Conservation (phyloP, 257 asterid genomes). For the Gentiana dahurica region DNA sequence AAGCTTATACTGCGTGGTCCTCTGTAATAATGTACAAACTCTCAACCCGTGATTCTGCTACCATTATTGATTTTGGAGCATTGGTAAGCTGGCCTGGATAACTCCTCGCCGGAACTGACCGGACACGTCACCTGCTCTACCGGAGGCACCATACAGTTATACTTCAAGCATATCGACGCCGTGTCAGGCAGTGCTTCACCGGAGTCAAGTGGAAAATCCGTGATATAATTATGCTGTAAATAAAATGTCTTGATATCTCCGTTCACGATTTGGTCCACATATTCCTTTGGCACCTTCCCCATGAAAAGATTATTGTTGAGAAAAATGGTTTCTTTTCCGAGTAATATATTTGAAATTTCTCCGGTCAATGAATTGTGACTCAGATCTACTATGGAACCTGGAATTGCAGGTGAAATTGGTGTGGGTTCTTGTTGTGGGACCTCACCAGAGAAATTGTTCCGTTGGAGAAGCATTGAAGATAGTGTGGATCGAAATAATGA, state of each 20-base stretch:
- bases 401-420: slow-evolving; percentile 12
- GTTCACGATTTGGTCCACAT: slow-evolving; percentile 30
- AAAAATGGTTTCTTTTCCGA: slow-evolving; percentile 48
- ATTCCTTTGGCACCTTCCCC: slow-evolving; percentile 56
- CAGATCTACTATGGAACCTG: slow-evolving; percentile 49
- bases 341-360: slow-evolving; percentile 26
- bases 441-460: slow-evolving; percentile 74
- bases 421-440: slow-evolving; percentile 20
- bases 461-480: slow-evolving; percentile 60
- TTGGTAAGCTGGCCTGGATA: slow-evolving; percentile 55
- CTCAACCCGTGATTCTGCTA: slow-evolving; percentile 1
- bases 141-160: slow-evolving; percentile 47
- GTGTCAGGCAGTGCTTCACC: slow-evolving; percentile 41
- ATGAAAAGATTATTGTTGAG: slow-evolving; percentile 48
- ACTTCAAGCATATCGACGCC: slow-evolving; percentile 51
- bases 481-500: slow-evolving; percentile 35
- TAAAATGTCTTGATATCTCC: slow-evolving; percentile 51
- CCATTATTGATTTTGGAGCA: slow-evolving; percentile 32
- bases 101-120: slow-evolving; percentile 47
- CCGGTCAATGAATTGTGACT: slow-evolving; percentile 65
- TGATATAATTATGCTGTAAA: slow-evolving; percentile 60
- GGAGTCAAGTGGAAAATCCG: slow-evolving; percentile 35
- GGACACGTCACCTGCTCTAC: slow-evolving; percentile 55
- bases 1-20: not conserved
- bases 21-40: not conserved